Evolutionary conservation across 768 basidiomycete genomes (phyloP).

Genomic region (Trichaptum fuscoviolaceum): DNA sequence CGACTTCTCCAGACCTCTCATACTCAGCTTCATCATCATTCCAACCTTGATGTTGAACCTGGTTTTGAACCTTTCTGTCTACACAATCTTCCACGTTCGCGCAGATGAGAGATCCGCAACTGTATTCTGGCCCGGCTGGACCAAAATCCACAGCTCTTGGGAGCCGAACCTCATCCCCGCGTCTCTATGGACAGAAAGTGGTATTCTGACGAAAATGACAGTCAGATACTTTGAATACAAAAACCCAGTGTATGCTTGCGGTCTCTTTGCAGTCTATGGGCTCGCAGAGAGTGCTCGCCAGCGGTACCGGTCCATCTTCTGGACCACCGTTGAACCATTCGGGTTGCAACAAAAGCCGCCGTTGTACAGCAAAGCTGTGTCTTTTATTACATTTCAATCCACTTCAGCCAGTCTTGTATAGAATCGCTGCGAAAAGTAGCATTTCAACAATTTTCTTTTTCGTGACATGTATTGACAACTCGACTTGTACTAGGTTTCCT

Average conservation of each 20-base stretch:
- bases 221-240: slow-evolving; percentile 36
- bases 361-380: not conserved
- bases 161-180: not conserved
- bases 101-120: not conserved
- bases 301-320: not conserved
- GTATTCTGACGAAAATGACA: slow-evolving; percentile 1
- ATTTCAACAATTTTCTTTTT: no score
- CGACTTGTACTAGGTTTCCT: no score
- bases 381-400: not conserved
- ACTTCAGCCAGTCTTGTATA: not conserved
- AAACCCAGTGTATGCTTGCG: not conserved
- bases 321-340: not conserved
- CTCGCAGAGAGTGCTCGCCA: not conserved
- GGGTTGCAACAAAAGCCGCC: not conserved
- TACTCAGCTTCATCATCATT: not conserved
- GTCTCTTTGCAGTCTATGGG: not conserved
- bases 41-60: not conserved
- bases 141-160: not conserved
- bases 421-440: not conserved
- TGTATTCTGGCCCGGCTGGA: not conserved
- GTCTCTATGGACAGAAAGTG: not conserved
- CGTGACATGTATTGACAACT: no score
- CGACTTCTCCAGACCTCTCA: not conserved
- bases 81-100: not conserved
- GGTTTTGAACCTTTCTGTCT: not conserved